Base-by-base conservation (phyloP, 2,329 filamentous ascomycete species). In the Ceratocystis eucalypticola region DNA sequence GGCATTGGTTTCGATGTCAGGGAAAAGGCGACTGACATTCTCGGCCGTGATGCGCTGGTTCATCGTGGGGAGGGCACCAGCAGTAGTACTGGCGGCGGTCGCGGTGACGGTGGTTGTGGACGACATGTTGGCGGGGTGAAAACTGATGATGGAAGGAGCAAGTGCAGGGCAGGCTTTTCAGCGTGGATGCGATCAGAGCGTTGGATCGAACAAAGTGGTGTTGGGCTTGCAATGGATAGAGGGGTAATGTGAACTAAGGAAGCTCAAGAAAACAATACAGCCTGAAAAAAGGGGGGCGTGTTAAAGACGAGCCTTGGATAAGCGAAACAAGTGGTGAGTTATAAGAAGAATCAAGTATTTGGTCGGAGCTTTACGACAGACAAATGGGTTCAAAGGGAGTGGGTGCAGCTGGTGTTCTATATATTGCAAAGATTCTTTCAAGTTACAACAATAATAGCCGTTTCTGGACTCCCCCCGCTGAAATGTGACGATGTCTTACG, bases 21-120 rank as follows among this genome's bases (percentile, higher is more conserved):
- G 91, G 77, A 97, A 97, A 62, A 97, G 84, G 69, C 85, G 86
- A 68, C 93, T 81, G 72, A 99, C 91, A 73, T 88, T 90, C 72
- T 94, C 85, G 20, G 91, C 91, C 64, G 90, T 96, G 73, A 95
- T 91, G 66, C 83, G 80, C 73, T 85, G 80, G 46, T 78, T 17
- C 7, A 33, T 25, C 22, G 53, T 59, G 5, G 53, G 53, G 28
- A 33, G n/a, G 5, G 53, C 79, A 48, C 77, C 80, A 30, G 80
- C 81, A 44, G 81, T 80, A n/a, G 64, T 50, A 22, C 55, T 53
- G 8, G 65, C 30, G 28, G 41, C 15, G 8, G 65, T 8, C 12
- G 65, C 33, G n/a, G 61, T 64, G 15, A 20, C 48, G n/a, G 65
- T 62, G 53, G 61, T 64, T 53, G 65, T 61, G 12, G 67, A 44